A percentile compares a stretch with the other conserved stretches of the same genome.
Conservation (phyloP, 1,139 yeast genomes). For the Sugiyamaella pinicola region DNA sequence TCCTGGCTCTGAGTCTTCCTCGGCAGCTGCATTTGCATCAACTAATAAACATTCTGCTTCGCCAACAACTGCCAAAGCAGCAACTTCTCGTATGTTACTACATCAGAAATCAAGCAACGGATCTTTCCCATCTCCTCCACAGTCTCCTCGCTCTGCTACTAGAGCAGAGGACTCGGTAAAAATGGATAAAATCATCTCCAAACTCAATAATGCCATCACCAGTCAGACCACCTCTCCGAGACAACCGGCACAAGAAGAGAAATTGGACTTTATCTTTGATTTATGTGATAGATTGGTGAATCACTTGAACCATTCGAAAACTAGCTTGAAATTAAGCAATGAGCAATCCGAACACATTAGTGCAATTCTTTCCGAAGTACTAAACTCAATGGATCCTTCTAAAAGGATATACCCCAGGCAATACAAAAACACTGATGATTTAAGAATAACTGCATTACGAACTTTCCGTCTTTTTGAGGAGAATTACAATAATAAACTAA, state of each 20-base stretch:
- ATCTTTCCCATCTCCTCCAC: slow-evolving; percentile 22
- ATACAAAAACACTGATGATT: slow-evolving; percentile 11
- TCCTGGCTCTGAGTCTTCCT: slow-evolving; percentile 32
- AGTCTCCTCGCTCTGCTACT: slow-evolving; percentile 15
- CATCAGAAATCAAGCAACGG: slow-evolving; percentile 8
- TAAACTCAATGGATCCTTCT: slow-evolving; percentile 16
- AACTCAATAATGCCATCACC: slow-evolving; percentile 14
- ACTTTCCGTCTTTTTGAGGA: slow-evolving; percentile 12
- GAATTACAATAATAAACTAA: neutral
- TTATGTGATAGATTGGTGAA: slow-evolving; percentile 14
- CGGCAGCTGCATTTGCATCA: slow-evolving; percentile 24
- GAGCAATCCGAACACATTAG: slow-evolving; percentile 12
- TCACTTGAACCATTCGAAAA: slow-evolving; percentile 11
- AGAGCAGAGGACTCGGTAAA: slow-evolving; percentile 5
- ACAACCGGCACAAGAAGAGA: slow-evolving; percentile 16
- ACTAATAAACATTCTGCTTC: neutral
- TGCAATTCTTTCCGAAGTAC: slow-evolving; percentile 15
- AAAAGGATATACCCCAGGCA: slow-evolving; percentile 11
- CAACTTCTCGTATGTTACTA: slow-evolving; percentile 23
- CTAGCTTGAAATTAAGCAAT: slow-evolving; percentile 3
- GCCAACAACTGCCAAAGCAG: slow-evolving; percentile 18
- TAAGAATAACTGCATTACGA: slow-evolving; percentile 14
- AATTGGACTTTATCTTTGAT: slow-evolving; percentile 18
- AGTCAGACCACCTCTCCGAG: slow-evolving; percentile 22
- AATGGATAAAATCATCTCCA: slow-evolving; percentile 22